Conservation (phyloP, 2,329 filamentous ascomycete species). For the Teratosphaeria gauchensis region DNA sequence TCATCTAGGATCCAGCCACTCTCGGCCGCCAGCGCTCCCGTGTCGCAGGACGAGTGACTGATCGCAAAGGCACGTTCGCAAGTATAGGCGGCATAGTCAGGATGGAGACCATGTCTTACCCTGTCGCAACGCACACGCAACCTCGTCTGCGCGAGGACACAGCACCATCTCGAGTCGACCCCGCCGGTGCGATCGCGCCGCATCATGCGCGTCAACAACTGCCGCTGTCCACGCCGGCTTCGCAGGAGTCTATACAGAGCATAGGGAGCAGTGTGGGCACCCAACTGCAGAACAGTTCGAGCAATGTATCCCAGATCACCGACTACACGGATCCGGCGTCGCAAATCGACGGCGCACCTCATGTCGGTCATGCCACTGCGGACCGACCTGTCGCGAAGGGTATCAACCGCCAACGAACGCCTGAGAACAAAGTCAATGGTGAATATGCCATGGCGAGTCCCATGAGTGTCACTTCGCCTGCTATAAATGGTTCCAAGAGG, state of each 20-base stretch:
- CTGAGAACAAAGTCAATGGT: conserved; percentile 9
- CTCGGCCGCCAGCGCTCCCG: background rate
- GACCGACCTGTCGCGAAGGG: background rate
- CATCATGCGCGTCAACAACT: conserved; percentile 17
- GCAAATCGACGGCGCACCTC: conserved; percentile 12
- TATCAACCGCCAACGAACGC: conserved; percentile 6
- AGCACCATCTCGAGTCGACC: background rate
- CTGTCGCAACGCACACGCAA: conserved; percentile 8
- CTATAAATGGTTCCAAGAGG: conserved; percentile 53
- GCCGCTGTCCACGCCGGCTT: conserved; percentile 19
- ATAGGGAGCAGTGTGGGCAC: conserved; percentile 13
- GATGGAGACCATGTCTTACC: conserved; percentile 10
- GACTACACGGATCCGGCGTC: conserved; percentile 22
- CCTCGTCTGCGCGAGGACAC: conserved; percentile 5
- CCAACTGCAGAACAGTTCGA: conserved; percentile 14
- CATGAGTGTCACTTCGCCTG: conserved; percentile 32
- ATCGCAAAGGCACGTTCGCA: background rate
- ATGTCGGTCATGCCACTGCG: background rate
- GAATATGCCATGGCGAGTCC: conserved; percentile 25
- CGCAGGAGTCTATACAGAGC: conserved; percentile 22
- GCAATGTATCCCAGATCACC: conserved; percentile 22
- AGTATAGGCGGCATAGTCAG: background rate
- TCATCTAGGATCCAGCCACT: background rate
- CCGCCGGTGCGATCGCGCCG: conserved; percentile 5
- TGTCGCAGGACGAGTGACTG: background rate